Evolutionary conservation across 768 basidiomycete genomes (phyloP), one percentile per base, ranked within the genome.

Genomic region (Kwoniella bestiolae): DNA sequence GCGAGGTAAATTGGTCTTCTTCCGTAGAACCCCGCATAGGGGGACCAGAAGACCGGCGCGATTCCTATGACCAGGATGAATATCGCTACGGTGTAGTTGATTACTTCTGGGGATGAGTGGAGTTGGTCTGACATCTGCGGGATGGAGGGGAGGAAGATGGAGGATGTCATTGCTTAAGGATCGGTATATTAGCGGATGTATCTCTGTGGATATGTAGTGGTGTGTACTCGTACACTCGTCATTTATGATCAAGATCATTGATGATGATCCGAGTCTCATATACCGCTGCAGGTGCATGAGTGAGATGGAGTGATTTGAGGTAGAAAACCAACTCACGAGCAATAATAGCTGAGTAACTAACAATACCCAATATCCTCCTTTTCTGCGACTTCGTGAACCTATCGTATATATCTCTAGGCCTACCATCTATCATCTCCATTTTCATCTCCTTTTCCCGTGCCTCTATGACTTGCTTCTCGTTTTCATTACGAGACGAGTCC

Each of bases 71-170:
- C 79, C 21, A 86, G 74, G 29, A 88, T 74, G 25, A 85, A 85
- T 8, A 87, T 67, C 62, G 86, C 86, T 1, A 88, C 83, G 2
- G 85, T 84, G 31, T 85, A 77, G 87, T 87, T 89, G 56, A 91
- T 84, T 18, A 88, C 78, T 16, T 85, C 70, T 0, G 84, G 84
- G 0, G 89, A 85, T 0, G 88, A 83, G 26, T 85, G 52, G 9
- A 92, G 78, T 64, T 92, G 90, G 28, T 77, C 79, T 7, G 90
- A 86, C 49, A 93, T 87, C 55, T 89, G 85, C 0, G 90, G 89
- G 60, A 92, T 89, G 0, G 87, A 87, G 0, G 90, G 90, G 2
- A 90, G 84, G 76, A 92, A 91, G 0, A 86, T 86, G 0, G 86
- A 88, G 6, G 86, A 82, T 0, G 89, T 86, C 65, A 92, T 87